phyloP scores from a whole-genome alignment of 139 green algal genomes.

The Dunaliella primolecta region DNA sequence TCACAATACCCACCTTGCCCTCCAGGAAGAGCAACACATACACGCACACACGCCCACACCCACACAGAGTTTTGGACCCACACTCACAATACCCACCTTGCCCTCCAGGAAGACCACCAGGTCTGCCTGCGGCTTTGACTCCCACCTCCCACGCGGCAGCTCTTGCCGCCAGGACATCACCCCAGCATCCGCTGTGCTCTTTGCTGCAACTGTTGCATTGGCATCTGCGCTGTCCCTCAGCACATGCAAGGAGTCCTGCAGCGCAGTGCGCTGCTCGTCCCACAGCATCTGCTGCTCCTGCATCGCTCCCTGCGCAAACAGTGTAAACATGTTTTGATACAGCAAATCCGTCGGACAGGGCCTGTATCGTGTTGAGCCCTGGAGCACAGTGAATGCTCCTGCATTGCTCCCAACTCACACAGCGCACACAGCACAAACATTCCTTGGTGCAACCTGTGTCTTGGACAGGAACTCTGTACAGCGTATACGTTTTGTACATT shows the following conservation, averaged over 20 bases:
- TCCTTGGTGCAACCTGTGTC: too few relatives aligned
- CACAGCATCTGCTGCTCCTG: constrained; percentile 3
- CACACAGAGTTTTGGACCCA: neutral
- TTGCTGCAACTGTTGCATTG: neutral
- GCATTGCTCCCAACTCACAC: too few relatives aligned
- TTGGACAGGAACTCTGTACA: too few relatives aligned
- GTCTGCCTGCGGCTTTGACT: neutral
- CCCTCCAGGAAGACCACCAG: neutral
- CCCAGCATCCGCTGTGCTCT: neutral
- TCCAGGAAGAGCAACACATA: too few relatives aligned
- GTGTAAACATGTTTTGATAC: neutral
- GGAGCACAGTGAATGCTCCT: too few relatives aligned
- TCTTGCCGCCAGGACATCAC: too few relatives aligned
- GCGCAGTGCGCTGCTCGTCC: neutral
- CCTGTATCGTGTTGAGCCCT: too few relatives aligned
- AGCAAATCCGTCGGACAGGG: too few relatives aligned
- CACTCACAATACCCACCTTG: neutral
- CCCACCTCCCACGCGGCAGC: neutral
- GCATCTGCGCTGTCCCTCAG: constrained; percentile 4
- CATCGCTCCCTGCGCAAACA: neutral
- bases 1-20: too few relatives aligned
- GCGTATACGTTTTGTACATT: too few relatives aligned
- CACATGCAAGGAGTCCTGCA: neutral
- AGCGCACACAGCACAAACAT: too few relatives aligned
- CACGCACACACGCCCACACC: neutral